phyloP scores from a whole-genome alignment of 768 basidiomycete species.

The Chalciporus piperatus region DNA sequence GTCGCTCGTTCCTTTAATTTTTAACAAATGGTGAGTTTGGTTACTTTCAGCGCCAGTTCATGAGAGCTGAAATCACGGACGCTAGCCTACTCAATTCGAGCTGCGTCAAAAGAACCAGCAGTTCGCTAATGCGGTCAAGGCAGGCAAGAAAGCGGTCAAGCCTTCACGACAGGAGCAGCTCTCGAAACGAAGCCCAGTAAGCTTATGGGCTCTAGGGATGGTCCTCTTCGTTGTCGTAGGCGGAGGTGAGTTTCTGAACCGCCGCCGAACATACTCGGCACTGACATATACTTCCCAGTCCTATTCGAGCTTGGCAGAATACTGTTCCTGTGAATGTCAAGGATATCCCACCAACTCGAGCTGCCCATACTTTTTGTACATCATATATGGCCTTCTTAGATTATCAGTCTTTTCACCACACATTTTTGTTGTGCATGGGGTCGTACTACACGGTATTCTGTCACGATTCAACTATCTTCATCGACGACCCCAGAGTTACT shows the following conservation, averaged over 20 bases:
- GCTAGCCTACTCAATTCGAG: conserved; percentile 78
- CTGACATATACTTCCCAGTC: conserved; percentile 40
- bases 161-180: conserved; percentile 69
- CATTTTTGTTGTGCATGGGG: conserved; percentile 8
- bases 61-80: not conserved
- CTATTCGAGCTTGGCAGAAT: conserved; percentile 69
- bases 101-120: conserved; percentile 77
- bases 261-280: not conserved
- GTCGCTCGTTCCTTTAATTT: conserved; percentile 28
- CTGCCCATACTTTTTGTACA: conserved; percentile 4
- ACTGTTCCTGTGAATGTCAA: conserved; percentile 55
- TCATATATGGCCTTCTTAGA: conserved; percentile 2
- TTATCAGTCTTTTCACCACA: conserved; percentile 6
- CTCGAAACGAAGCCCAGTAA: conserved; percentile 72
- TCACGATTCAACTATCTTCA: conserved; percentile 26
- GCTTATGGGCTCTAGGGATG: conserved; percentile 69
- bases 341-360: not conserved
- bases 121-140: conserved; percentile 69
- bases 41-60: not conserved
- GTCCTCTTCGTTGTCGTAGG: conserved; percentile 76
- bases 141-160: conserved; percentile 75
- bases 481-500: conserved; percentile 48
- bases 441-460: conserved; percentile 2
- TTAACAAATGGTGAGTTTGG: conserved; percentile 32
- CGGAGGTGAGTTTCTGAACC: conserved; percentile 55